Conservation (phyloP, 805 yeast species). For the Kuraishia hungarica region DNA sequence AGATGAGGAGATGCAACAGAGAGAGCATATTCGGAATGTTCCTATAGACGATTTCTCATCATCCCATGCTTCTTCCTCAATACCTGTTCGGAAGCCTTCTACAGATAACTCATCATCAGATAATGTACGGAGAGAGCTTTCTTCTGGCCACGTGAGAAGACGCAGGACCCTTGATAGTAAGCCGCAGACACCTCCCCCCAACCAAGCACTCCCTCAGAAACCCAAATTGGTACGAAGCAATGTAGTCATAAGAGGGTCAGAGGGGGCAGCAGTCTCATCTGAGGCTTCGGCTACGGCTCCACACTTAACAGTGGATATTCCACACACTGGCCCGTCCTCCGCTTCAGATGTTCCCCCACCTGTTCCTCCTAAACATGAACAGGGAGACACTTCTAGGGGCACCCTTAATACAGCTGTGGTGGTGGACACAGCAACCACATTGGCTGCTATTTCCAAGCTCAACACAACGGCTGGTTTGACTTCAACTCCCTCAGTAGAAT, state of each 20-base stretch:
- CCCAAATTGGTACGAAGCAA: background rate
- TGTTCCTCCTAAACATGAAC: background rate
- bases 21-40: background rate
- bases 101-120: background rate
- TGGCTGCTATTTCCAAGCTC: background rate
- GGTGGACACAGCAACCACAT: background rate
- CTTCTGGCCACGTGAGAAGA: constrained; percentile 2
- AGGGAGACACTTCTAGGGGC: background rate
- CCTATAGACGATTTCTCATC: background rate
- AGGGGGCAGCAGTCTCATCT: too few relatives aligned
- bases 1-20: background rate
- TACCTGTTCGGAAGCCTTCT: background rate
- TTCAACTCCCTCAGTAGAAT: background rate
- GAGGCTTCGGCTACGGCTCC: background rate
- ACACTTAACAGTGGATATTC: background rate
- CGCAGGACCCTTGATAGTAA: background rate
- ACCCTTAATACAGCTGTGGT: background rate
- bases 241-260: background rate
- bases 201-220: constrained; percentile 2
- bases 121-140: constrained; percentile 6
- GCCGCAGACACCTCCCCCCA: constrained; percentile 5
- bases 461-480: background rate
- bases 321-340: background rate
- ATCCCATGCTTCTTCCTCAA: background rate
- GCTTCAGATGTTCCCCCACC: background rate